A percentile compares a stretch with the other conserved stretches of the same genome.
Conservation (phyloP, 1,139 yeast genomes). For the Arxiozyma slooffiae region DNA sequence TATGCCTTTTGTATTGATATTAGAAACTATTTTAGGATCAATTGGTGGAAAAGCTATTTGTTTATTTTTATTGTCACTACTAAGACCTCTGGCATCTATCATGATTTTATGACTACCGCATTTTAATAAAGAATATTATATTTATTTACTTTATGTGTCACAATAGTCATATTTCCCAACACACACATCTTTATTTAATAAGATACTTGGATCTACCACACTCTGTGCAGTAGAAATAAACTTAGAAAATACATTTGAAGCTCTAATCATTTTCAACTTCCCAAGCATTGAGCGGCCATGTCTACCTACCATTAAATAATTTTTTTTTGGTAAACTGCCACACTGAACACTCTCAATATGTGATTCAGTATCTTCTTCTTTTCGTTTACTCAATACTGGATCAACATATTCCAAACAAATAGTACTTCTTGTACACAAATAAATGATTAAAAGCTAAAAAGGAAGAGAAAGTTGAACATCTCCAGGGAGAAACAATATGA, state of each 20-base stretch:
- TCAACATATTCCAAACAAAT: too few species aligned
- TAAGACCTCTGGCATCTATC: conserved; percentile 19
- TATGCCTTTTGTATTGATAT: not conserved
- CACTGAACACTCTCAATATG: conserved; percentile 86
- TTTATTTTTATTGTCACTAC: conserved; percentile 1
- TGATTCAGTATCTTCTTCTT: too few species aligned
- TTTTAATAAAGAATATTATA: conserved; percentile 14
- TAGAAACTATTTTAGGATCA: not conserved
- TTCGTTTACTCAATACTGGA: too few species aligned
- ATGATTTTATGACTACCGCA: conserved; percentile 20
- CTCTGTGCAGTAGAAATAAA: conserved; percentile 30
- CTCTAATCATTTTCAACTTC: conserved; percentile 23
- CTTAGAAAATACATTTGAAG: conserved; percentile 29
- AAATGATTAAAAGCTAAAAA: too few species aligned
- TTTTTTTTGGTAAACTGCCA: conserved; percentile 55
- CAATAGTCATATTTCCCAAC: conserved; percentile 28
- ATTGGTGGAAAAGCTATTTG: not conserved
- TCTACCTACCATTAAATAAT: conserved; percentile 21
- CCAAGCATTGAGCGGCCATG: conserved; percentile 20
- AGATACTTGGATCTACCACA: conserved; percentile 27
- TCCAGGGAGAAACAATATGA: too few species aligned
- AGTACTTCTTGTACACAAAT: too few species aligned
- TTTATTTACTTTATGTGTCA: conserved; percentile 21
- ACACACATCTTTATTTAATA: conserved; percentile 27
- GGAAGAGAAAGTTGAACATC: too few species aligned